Base-by-base conservation (phyloP, 1,284 basidiomycete species). In the Gymnopus androsaceus region DNA sequence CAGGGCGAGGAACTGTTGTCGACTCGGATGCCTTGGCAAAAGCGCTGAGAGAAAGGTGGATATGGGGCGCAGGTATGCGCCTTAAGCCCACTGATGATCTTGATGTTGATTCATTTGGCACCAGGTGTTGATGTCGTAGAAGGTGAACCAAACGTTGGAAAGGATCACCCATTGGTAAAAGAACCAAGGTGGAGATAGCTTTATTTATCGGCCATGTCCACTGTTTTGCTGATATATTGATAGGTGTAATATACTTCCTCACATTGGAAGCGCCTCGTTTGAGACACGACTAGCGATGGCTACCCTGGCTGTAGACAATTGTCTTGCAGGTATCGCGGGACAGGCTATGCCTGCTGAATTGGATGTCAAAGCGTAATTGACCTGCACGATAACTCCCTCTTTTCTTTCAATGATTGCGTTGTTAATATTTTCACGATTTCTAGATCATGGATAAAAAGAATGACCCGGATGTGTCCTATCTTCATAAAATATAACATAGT, bases 51-150 rank as follows among this genome's bases (percentile, higher is more conserved):
- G 82, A 87, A 59, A 82, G 82, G 2, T 85, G 86, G 80, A 90
- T 98, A 40, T 96, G 90, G 78, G 95, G 88, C 21, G 96, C 96
- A 0, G 96, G 93, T 0, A 66, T n/a, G n/a, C n/a, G n/a, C n/a
- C n/a, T n/a, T n/a, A n/a, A n/a, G n/a, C n/a, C n/a, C n/a, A n/a
- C n/a, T n/a, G n/a, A n/a, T n/a, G n/a, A n/a, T n/a, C n/a, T n/a
- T n/a, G n/a, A n/a, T n/a, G n/a, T n/a, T n/a, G n/a, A n/a, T n/a
- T n/a, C n/a, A n/a, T n/a, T n/a, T n/a, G n/a, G n/a, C n/a, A n/a
- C n/a, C n/a, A n/a, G n/a, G n/a, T n/a, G n/a, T 99, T 5, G 96
- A 99, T 69, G 96, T 98, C 31, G 85, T 98, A 11, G 93, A 95
- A 61, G 93, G 92, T 30, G 96, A 99, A 71, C 96, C 96, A 0